A percentile compares a stretch with the other conserved stretches of the same genome.
Evolutionary conservation across 306 rosid genomes (phyloP).

Genomic region (Mimosa bimucronata): DNA sequence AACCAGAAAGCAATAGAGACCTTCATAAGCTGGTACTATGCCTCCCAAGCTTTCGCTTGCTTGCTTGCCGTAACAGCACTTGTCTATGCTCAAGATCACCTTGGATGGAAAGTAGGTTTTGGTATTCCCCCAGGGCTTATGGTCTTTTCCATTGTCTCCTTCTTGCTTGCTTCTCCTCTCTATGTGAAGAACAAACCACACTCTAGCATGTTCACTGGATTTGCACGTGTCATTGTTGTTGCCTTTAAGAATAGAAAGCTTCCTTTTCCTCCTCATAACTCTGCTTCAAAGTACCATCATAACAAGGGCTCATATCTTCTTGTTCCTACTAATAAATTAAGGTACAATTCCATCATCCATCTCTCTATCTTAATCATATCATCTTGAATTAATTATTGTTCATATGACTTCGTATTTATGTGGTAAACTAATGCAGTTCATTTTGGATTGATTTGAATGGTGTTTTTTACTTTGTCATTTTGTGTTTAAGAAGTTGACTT

Average conservation of each 20-base stretch:
- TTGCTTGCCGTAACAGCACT: conserved; percentile 57
- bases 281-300: conserved; percentile 42
- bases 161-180: conserved; percentile 54
- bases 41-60: conserved; percentile 51
- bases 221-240: conserved; percentile 51
- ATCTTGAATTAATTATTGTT: background rate
- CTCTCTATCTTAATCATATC: conserved; percentile 4
- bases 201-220: conserved; percentile 57
- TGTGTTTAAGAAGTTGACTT: background rate
- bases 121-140: conserved; percentile 67
- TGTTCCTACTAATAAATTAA: conserved; percentile 62
- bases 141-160: conserved; percentile 49
- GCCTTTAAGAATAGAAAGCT: conserved; percentile 58
- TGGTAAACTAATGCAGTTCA: background rate
- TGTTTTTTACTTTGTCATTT: background rate
- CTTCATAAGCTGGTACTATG: conserved; percentile 67
- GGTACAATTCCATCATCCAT: conserved; percentile 38
- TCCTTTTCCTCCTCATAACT: conserved; percentile 37
- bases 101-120: conserved; percentile 74
- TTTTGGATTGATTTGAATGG: background rate
- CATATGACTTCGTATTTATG: background rate
- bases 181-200: conserved; percentile 59
- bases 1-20: conserved; percentile 54
- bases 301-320: conserved; percentile 48
- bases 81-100: conserved; percentile 60